phyloP scores from a whole-genome alignment of 2,329 filamentous ascomycete genomes.

The Epicoccum sorghinum region DNA sequence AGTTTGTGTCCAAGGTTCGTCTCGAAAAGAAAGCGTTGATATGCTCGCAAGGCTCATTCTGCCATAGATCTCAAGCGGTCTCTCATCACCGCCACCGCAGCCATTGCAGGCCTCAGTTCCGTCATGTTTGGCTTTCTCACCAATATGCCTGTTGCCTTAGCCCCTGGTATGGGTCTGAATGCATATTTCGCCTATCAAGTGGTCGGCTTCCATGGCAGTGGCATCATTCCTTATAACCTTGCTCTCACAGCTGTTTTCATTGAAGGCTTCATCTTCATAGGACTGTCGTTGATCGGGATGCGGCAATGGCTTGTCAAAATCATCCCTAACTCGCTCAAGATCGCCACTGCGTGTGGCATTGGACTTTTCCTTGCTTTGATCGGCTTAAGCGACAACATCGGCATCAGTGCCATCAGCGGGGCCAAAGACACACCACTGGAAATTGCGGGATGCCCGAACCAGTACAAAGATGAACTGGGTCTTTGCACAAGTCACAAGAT shows the following conservation, averaged over 20 bases:
- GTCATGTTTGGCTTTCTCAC: slow-evolving; percentile 82
- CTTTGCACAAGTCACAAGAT: slow-evolving; percentile 74
- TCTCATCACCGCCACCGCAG: slow-evolving; percentile 82
- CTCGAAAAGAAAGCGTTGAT: background rate
- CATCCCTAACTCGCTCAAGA: slow-evolving; percentile 82
- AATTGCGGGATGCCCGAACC: slow-evolving; percentile 73
- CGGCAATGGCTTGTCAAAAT: slow-evolving; percentile 86
- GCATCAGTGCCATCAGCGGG: slow-evolving; percentile 79
- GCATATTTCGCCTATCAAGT: slow-evolving; percentile 86
- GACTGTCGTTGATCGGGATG: slow-evolving; percentile 77
- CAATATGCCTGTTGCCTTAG: slow-evolving; percentile 64
- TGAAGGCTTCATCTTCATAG: slow-evolving; percentile 85
- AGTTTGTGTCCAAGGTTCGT: slow-evolving; percentile 57
- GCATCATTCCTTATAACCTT: slow-evolving; percentile 73
- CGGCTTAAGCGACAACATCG: slow-evolving; percentile 77
- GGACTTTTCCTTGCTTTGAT: slow-evolving; percentile 80
- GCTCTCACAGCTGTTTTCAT: slow-evolving; percentile 87
- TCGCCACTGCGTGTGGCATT: slow-evolving; percentile 84
- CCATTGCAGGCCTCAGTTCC: slow-evolving; percentile 76
- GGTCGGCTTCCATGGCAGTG: slow-evolving; percentile 77
- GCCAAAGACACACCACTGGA: slow-evolving; percentile 68
- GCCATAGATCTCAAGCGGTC: slow-evolving; percentile 69
- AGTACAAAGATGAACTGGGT: slow-evolving; percentile 57
- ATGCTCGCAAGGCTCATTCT: background rate
- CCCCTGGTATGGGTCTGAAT: slow-evolving; percentile 64